A percentile compares a stretch with the other conserved stretches of the same genome.
These are phyloP conservation scores for Drechslerella stenobrocha DNA, from an alignment of 2,329 filamentous ascomycete genomes.

Conservation along the genomic window DNA sequence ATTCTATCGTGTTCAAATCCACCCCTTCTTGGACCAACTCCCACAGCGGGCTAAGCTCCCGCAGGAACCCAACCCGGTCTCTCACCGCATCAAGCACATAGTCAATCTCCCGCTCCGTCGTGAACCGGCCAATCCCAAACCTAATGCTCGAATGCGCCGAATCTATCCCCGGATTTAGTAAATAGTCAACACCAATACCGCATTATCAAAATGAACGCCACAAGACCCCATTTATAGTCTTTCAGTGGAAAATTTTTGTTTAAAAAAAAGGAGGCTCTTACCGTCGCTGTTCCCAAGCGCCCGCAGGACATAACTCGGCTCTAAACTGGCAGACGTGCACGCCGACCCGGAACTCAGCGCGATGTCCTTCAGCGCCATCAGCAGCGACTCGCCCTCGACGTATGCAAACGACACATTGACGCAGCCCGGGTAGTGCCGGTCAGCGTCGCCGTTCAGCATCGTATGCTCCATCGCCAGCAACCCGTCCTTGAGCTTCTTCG, in stretches of 20 bases:
- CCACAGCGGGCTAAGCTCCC: conserved; percentile 94
- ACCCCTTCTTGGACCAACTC: conserved; percentile 96
- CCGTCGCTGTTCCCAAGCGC: conserved; percentile 87
- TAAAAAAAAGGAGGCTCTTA: conserved; percentile 8
- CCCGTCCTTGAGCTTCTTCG: conserved; percentile 78
- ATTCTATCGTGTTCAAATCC: conserved; percentile 93
- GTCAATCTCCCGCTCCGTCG: conserved; percentile 91
- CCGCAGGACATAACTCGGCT: conserved; percentile 93
- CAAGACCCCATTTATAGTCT: too few species aligned
- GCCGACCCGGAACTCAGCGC: conserved; percentile 94
- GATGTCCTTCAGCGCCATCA: conserved; percentile 98
- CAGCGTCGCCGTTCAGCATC: conserved; percentile 79
- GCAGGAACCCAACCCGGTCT: conserved; percentile 86
- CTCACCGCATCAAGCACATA: conserved; percentile 94
- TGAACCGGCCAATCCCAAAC: conserved; percentile 96
- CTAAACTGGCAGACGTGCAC: conserved; percentile 93
- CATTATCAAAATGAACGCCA: background rate
- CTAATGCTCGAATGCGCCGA: conserved; percentile 97
- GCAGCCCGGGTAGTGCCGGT: conserved; percentile 88
- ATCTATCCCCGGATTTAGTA: conserved; percentile 59
- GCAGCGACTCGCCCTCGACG: conserved; percentile 92
- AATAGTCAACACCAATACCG: background rate
- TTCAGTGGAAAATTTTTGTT: too few species aligned
- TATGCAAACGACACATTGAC: conserved; percentile 99
- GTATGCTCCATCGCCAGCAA: conserved; percentile 91